Base-by-base conservation (phyloP, 2,329 filamentous ascomycete genomes). In the Dothistroma pini region DNA sequence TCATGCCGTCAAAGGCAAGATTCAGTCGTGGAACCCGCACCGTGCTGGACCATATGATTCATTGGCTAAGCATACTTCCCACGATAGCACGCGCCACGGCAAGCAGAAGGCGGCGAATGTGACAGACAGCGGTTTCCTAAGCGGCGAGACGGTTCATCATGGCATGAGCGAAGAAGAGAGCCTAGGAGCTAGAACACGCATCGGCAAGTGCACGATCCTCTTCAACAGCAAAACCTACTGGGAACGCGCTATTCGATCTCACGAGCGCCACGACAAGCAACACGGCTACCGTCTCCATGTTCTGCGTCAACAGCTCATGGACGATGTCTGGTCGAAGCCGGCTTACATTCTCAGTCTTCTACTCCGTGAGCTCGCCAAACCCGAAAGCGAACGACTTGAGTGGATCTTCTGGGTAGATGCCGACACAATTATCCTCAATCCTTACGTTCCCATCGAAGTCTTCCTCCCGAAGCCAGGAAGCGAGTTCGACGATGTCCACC, bases 371-470 rank as follows among this genome's bases (percentile, higher is more conserved):
- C 70, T 77, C 60, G 58, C 72, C 9, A 77, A 77, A 61, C 75
- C 76, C 0, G 70, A 72, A 12, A 69, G 66, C 22, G 71, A 78
- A 56, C 69, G 77, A 6, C 66, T 79, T 12, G 74, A 79, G 56
- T 79, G 77, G 77, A 68, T 79, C 6, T 70, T 78, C 63, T 79
- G 77, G 76, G 72, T 76, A 1, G 77, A 79, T 56, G 75, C 75
- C n/a, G 77, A 79, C 61, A 78, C 76, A 1, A 70, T 79, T 6
- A 72, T 79, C n/a, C 68, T 79, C 32, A 77, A 79, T 51, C 76
- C 77, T 2, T 71, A 76, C 59, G 71, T 78, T 6, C 76, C 76
- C 0, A 70, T 77, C 47, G 72, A 76, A 21, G 72, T 70, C 2
- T 79, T 79, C 61, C 66, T 79, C 5, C 77, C 76, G 2, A 74